Base-by-base conservation (phyloP, 352 stramenopile species). In the Globisporangium solare region DNA sequence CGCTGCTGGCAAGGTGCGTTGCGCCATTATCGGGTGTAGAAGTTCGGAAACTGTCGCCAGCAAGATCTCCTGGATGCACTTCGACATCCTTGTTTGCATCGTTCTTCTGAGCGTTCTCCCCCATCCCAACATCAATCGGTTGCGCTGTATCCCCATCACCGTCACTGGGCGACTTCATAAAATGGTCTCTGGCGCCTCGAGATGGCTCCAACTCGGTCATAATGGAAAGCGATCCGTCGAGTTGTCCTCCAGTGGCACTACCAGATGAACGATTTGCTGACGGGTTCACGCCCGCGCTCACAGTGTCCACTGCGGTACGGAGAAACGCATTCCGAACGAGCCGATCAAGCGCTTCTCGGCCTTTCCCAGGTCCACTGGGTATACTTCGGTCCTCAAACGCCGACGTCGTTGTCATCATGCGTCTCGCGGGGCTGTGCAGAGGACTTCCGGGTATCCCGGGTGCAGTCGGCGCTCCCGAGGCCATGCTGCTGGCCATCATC, bases 271-370 rank as follows among this genome's bases (percentile, higher is more conserved):
- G 39, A 43, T 43, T 43, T 15, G 39, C 17, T 6, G 39, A 17
- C 27, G 10, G 7, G 39, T 10, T 15, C 39, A 10, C 39, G 18
- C 39, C 18, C 39, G 39, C 21, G 21, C 17, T 64, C 27, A 46
- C 27, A 2, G 42, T 47, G 6, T 56, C 39, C 31, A 51, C 41
- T 15, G 61, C 56, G 27, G 61, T 73, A 12, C 58, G 68, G 14
- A 73, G 62, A 12, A 86, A 82, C 15, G 76, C 73, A 54, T 70
- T 76, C 2, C 73, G 64, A 14, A 86, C 69, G 22, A 87, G 58
- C 1, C 76, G 73, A 58, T 84, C 76, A 35, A 87, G 64, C 11
- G 76, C 70, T 60, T 87, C 76, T 27, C 76, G 71, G 8, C 73
- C 76, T 43, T 74, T 69, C 0, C 76, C 76, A 17, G 63, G 71